Conservation (phyloP, 2,329 filamentous ascomycete species). For the Endoconidiophora laricicola region DNA sequence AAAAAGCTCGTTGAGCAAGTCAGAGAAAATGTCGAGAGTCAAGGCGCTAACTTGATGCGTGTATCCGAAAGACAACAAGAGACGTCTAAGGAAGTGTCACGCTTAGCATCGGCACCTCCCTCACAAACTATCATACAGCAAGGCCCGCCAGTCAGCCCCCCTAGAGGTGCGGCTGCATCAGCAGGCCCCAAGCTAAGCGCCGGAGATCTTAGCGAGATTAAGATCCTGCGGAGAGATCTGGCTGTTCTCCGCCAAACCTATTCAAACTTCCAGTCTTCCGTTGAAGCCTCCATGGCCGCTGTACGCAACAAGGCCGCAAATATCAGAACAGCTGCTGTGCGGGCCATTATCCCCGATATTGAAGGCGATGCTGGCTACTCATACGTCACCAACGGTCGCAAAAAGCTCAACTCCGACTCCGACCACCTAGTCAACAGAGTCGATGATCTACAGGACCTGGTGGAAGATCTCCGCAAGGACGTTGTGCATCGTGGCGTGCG, state of each 20-base stretch:
- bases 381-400: constrained; percentile 76
- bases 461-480: constrained; percentile 94
- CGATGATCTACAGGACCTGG: constrained; percentile 90
- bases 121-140: constrained; percentile 17
- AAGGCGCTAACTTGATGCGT: constrained; percentile 63
- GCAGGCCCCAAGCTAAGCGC: constrained; percentile 31
- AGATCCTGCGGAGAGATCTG: constrained; percentile 69
- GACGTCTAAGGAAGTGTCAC: constrained; percentile 69
- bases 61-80: constrained; percentile 87
- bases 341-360: constrained; percentile 52
- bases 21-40: constrained; percentile 67
- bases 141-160: constrained; percentile 9
- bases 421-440: constrained; percentile 83
- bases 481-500: constrained; percentile 86
- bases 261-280: constrained; percentile 74
- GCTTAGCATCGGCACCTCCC: constrained; percentile 31
- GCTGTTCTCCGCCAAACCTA: constrained; percentile 88
- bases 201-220: constrained; percentile 59
- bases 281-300: constrained; percentile 70
- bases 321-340: constrained; percentile 60
- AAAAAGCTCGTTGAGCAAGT: constrained; percentile 74
- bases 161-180: constrained; percentile 25
- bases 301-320: constrained; percentile 67
- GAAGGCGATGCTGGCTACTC: constrained; percentile 66
- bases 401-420: constrained; percentile 70